These are phyloP conservation scores for Cytospora chrysosperma DNA, from an alignment of 2,329 filamentous ascomycete species.

Conservation along the genomic window DNA sequence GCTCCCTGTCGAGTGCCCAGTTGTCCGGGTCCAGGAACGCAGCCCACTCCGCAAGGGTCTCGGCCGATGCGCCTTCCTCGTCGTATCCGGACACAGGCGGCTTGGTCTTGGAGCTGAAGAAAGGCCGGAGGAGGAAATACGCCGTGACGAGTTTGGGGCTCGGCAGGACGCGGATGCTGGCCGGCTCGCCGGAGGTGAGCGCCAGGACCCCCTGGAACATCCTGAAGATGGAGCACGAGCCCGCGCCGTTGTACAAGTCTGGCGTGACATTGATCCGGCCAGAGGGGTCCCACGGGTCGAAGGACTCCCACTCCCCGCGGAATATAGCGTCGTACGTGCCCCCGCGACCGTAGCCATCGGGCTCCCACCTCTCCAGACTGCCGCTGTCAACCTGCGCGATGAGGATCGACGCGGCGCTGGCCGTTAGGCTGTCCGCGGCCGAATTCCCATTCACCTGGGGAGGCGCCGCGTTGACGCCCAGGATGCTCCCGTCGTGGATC, in stretches of 20 bases:
- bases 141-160: conserved; percentile 48
- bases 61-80: conserved; percentile 29
- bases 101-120: conserved; percentile 48
- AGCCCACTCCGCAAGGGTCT: conserved; percentile 45
- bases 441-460: conserved; percentile 33
- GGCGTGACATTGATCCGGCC: conserved; percentile 52
- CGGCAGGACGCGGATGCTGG: conserved; percentile 47
- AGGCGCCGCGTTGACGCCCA: conserved; percentile 31
- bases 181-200: conserved; percentile 50
- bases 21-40: conserved; percentile 49
- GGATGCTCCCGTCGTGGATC: conserved; percentile 54
- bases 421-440: conserved; percentile 28
- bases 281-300: conserved; percentile 56
- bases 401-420: conserved; percentile 45
- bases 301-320: conserved; percentile 53
- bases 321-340: conserved; percentile 56
- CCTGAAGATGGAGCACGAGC: conserved; percentile 57
- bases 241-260: conserved; percentile 58
- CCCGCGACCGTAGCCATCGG: conserved; percentile 62
- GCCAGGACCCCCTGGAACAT: conserved; percentile 59
- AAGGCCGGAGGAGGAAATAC: conserved; percentile 51
- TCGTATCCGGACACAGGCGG: conserved; percentile 37
- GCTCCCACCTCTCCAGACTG: conserved; percentile 70
- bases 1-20: conserved; percentile 47
- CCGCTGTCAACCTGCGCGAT: conserved; percentile 71